Evolutionary conservation across 352 stramenopile species (phyloP), one percentile per base, ranked within the genome.

Genomic region (Phytopythium oedochilum): DNA sequence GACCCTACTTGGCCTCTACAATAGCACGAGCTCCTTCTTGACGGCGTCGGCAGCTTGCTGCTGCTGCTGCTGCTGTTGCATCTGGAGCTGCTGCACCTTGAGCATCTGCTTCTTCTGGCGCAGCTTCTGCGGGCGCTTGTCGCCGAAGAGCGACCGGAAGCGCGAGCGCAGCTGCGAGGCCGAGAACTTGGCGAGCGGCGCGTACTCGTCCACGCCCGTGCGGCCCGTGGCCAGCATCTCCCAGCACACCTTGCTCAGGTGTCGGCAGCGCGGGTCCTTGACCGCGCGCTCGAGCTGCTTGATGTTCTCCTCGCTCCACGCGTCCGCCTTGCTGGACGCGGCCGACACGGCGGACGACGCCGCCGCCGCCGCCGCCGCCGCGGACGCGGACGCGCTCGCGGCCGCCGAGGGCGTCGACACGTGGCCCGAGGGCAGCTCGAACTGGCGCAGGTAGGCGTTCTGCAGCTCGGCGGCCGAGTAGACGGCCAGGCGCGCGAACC

Each of bases 161-260:
- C 80, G 77, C 49, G 80, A 91, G 14, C 80, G 80, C 45, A 91
- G 54, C 60, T 91, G 80, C 50, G 80, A 91, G 23, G 79, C 79
- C 52, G 71, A 79, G 61, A 91, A 91, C 57, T 91, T 87, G 63
- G 71, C 60, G 17, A 91, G 64, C 23, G 80, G 78, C 58, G 61
- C 47, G 63, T 91, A 91, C 65, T 88, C 77, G 10, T 85, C 68
- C 18, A 91, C 80, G 47, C 80, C 80, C 35, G 80, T 91, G 51
- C 75, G 74, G 26, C 80, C 80, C 17, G 73, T 78, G 28, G 80
- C 77, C 52, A 91, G 65, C 66, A 87, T 86, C 57, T 91, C 80
- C 80, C 80, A 91, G 63, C 79, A 88, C 36, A 86, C 79, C 53
- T 91, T 91, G 45, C 73, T 83, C 56, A 86, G 53, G 58, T 88